Conservation (phyloP, 305 asterid genomes). For the Salvia sclarea region DNA sequence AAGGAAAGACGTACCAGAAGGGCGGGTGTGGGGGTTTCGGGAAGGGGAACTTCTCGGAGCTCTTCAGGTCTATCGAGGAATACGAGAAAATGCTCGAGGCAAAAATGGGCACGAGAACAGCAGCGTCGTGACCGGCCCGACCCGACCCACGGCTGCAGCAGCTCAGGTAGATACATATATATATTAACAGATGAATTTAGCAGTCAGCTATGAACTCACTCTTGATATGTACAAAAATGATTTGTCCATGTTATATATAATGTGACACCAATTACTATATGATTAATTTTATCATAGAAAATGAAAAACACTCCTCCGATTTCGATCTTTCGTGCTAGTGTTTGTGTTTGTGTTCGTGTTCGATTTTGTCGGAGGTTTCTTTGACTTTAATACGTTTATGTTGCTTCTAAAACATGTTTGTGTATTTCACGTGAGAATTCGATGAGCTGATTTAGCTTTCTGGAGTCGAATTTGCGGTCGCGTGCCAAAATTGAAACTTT, state of each 20-base stretch:
- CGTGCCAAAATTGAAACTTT: no score
- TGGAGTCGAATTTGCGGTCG: no score
- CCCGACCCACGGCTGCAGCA: no score
- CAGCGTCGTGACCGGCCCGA: constrained; percentile 38
- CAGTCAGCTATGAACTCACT: constrained; percentile 3
- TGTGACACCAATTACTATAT: background rate
- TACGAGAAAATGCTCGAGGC: constrained; percentile 89
- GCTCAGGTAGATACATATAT: constrained; percentile 12
- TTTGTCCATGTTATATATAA: background rate
- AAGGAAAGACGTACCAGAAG: constrained; percentile 73
- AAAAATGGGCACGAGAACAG: constrained; percentile 43
- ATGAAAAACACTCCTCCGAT: background rate
- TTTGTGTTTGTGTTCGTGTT: background rate
- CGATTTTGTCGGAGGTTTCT: background rate
- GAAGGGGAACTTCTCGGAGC: constrained; percentile 92
- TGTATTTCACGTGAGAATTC: no score
- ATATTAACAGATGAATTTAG: background rate
- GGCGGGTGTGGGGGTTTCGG: constrained; percentile 98
- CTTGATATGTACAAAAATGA: constrained; percentile 4
- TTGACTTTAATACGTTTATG: background rate
- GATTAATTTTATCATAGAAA: background rate
- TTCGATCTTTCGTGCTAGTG: no score
- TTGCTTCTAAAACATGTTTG: background rate
- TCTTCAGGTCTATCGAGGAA: constrained; percentile 86
- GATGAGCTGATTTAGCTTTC: no score